phyloP scores from a whole-genome alignment of 1,284 basidiomycete species.

The Waitea zeae region DNA sequence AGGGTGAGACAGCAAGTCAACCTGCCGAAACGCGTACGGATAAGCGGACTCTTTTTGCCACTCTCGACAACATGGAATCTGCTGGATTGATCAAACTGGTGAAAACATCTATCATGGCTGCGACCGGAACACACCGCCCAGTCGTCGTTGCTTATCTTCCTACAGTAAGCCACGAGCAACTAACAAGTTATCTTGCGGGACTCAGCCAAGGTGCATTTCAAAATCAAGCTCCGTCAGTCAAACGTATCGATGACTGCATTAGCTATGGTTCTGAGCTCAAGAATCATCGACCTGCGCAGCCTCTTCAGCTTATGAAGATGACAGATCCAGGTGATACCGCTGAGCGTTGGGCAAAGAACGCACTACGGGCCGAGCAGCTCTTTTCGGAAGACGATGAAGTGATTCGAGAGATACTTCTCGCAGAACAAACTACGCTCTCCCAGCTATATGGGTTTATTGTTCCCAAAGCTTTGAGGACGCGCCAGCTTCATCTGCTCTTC shows the following conservation, averaged over 20 bases:
- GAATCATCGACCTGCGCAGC: slow-evolving; percentile 14
- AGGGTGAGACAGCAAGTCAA: slow-evolving; percentile 48
- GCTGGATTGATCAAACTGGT: slow-evolving; percentile 48
- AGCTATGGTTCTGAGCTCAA: slow-evolving; percentile 18
- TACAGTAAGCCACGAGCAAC: slow-evolving; percentile 24
- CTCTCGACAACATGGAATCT: slow-evolving; percentile 40
- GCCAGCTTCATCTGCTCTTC: slow-evolving; percentile 40
- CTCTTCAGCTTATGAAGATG: slow-evolving; percentile 22
- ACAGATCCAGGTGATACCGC: slow-evolving; percentile 21
- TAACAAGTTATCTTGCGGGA: slow-evolving; percentile 35
- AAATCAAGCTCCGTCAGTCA: slow-evolving; percentile 15
- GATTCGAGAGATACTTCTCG: slow-evolving; percentile 40
- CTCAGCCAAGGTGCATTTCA: slow-evolving; percentile 22
- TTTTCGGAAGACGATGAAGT: slow-evolving; percentile 31
- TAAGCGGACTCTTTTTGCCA: slow-evolving; percentile 45
- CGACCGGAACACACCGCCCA: slow-evolving; percentile 33
- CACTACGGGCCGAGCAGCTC: slow-evolving; percentile 26
- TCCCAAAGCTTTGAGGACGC: slow-evolving; percentile 42
- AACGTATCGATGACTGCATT: slow-evolving; percentile 32
- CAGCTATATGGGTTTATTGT: slow-evolving; percentile 55
- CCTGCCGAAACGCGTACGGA: slow-evolving; percentile 52
- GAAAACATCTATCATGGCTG: slow-evolving; percentile 34
- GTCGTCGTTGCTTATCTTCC: slow-evolving; percentile 47
- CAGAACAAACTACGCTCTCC: slow-evolving; percentile 43
- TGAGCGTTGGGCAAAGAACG: slow-evolving; percentile 26